Percentiles rank a stretch among this genome's conserved stretches.
Conservation (phyloP, 495 filamentous ascomycete genomes). For the Podospora tetraspora region DNA sequence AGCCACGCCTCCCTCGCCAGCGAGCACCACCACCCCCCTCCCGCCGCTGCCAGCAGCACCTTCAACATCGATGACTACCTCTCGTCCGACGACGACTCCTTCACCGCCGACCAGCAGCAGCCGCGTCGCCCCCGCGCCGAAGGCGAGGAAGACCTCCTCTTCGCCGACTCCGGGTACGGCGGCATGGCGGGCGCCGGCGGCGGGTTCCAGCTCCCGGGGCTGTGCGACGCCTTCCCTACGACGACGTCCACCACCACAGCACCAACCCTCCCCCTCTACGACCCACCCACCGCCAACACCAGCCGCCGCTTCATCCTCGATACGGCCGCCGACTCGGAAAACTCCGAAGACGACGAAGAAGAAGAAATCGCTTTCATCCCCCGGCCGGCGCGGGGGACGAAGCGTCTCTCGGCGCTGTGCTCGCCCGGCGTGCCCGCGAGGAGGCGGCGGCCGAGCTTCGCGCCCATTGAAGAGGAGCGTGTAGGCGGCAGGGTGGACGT, state of each 20-base stretch:
- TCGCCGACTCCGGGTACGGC: conserved; percentile 36
- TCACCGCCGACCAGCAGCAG: conserved; percentile 8
- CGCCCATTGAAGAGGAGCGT: conserved; percentile 18
- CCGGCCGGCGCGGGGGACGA: conserved; percentile 1
- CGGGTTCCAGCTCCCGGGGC: conserved; percentile 31
- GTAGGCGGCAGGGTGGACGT: conserved; percentile 25
- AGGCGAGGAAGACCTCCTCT: conserved; percentile 43
- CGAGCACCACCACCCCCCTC: conserved; percentile 10
- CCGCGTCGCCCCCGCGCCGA: conserved; percentile 28
- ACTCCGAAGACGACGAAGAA: not conserved
- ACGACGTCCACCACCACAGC: not conserved
- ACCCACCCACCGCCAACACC: not conserved
- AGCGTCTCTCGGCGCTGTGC: conserved; percentile 12
- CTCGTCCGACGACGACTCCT: conserved; percentile 36
- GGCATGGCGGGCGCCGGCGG: conserved; percentile 17
- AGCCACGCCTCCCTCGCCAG: conserved; percentile 17
- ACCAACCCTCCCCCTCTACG: not conserved
- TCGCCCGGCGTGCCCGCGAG: not conserved
- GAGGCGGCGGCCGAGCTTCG: conserved; percentile 1
- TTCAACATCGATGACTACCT: conserved; percentile 41
- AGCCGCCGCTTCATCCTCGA: conserved; percentile 19
- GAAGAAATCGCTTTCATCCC: not conserved
- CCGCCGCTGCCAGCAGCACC: not conserved
- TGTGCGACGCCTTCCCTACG: conserved; percentile 21
- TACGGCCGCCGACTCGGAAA: conserved; percentile 15